Evolutionary conservation across 306 rosid genomes (phyloP).

Genomic region (Purshia tridentata): DNA sequence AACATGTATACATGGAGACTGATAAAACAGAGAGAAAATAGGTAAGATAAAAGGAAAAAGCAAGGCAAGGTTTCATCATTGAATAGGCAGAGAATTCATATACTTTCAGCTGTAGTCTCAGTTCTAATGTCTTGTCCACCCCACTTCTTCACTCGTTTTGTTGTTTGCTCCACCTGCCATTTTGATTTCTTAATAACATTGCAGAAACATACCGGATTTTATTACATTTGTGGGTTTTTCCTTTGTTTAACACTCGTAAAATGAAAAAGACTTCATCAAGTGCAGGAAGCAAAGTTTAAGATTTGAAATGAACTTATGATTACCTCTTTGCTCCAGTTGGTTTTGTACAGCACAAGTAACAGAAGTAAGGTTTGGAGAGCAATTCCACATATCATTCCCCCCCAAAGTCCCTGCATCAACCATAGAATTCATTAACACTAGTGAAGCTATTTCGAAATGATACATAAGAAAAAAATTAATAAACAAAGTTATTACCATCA

Average conservation of each 20-base stretch:
- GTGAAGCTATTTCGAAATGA: too few relatives aligned
- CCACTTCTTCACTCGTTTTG: conserved; percentile 41
- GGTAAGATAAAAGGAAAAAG: too few relatives aligned
- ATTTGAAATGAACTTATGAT: not conserved
- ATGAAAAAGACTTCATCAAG: too few relatives aligned
- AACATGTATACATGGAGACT: too few relatives aligned
- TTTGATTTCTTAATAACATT: not conserved
- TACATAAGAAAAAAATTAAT: too few relatives aligned
- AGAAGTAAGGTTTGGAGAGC: conserved; percentile 41
- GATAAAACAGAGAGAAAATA: too few relatives aligned
- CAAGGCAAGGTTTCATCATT: too few relatives aligned
- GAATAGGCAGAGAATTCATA: not conserved
- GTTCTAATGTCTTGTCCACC: conserved; percentile 9
- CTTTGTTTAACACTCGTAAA: not conserved
- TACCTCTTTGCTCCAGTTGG: conserved; percentile 61
- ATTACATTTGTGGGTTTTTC: too few relatives aligned
- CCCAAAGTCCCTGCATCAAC: conserved; percentile 43
- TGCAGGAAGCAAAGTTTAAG: too few relatives aligned
- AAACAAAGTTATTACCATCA: too few relatives aligned
- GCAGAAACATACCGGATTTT: not conserved
- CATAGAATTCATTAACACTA: not conserved
- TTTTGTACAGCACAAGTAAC: conserved; percentile 30
- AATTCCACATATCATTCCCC: conserved; percentile 45
- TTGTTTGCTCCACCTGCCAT: conserved; percentile 56
- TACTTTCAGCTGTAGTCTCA: not conserved